Percentiles rank a stretch among this genome's conserved stretches.
phyloP scores from a whole-genome alignment of 1,284 basidiomycete genomes.

The Ceratobasidium sp. region DNA sequence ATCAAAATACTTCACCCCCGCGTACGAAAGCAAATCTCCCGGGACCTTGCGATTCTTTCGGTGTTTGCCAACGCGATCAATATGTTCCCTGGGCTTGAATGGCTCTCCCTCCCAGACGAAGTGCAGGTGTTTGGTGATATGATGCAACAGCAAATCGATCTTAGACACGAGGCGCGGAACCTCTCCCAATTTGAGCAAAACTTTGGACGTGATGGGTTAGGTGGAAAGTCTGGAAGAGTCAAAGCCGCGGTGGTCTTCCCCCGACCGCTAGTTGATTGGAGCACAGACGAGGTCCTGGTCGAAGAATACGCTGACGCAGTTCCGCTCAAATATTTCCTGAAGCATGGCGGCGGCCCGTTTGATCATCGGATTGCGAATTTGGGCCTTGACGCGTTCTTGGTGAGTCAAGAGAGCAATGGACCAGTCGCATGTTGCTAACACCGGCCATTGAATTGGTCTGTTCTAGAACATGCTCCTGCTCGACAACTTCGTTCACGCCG shows the following conservation, averaged over 20 bases:
- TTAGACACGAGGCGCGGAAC: constrained; percentile 92
- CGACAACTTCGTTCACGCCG: constrained; percentile 98
- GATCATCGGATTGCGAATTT: constrained; percentile 91
- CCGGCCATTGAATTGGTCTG: neutral
- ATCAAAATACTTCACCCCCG: constrained; percentile 96
- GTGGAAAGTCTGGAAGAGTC: constrained; percentile 57
- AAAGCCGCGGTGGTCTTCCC: constrained; percentile 91
- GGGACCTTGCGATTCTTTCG: constrained; percentile 94
- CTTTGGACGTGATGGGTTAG: constrained; percentile 62
- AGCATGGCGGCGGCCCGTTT: constrained; percentile 90
- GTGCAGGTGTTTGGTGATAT: constrained; percentile 94
- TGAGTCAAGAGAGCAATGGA: constrained; percentile 55
- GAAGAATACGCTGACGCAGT: constrained; percentile 96
- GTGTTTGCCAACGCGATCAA: constrained; percentile 89
- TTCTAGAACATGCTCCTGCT: constrained; percentile 94
- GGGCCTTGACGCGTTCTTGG: constrained; percentile 95
- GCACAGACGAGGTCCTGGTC: constrained; percentile 82
- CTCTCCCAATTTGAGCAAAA: constrained; percentile 87
- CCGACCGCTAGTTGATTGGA: constrained; percentile 82
- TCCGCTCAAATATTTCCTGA: constrained; percentile 88
- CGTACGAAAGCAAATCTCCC: constrained; percentile 80
- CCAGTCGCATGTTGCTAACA: constrained; percentile 21
- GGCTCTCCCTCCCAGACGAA: constrained; percentile 96
- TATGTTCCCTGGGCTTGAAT: constrained; percentile 91
- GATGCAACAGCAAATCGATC: constrained; percentile 96